A percentile compares a stretch with the other conserved stretches of the same genome.
Conservation (phyloP, 2,329 filamentous ascomycete genomes). For the Ophiostoma sp. region DNA sequence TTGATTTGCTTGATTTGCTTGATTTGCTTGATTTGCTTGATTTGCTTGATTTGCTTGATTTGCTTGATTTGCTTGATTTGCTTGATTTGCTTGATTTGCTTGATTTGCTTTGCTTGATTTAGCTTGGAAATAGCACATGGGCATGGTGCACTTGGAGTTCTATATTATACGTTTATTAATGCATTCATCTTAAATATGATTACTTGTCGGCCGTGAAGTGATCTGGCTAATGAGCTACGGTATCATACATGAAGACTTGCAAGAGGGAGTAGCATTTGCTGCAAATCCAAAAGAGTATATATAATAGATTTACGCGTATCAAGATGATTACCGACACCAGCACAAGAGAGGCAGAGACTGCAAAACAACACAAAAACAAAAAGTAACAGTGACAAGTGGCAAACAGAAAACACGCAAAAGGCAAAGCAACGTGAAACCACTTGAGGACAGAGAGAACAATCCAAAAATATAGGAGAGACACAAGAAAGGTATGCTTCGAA, state of each 20-base stretch:
- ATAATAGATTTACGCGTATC: not conserved
- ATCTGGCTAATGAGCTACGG: too few relatives aligned
- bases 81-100: not conserved
- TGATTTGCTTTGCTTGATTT: not conserved
- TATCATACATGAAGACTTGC: not conserved
- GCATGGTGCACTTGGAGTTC: conserved; percentile 6
- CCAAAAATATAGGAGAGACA: not conserved
- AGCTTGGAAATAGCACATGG: conserved; percentile 7
- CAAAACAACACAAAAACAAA: not conserved
- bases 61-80: not conserved
- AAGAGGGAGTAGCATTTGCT: not conserved
- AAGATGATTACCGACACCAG: conserved; percentile 8
- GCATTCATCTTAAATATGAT: not conserved
- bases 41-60: not conserved
- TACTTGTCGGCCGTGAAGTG: not conserved
- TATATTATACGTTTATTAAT: not conserved
- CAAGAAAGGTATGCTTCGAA: not conserved
- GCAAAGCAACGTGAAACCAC: not conserved
- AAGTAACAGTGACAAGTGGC: not conserved
- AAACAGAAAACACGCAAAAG: not conserved
- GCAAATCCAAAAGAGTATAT: conserved; percentile 11
- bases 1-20: not conserved
- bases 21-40: not conserved
- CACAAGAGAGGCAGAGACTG: not conserved
- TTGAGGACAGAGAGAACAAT: not conserved